Evolutionary conservation across 2,329 filamentous ascomycete species (phyloP), one percentile per base, ranked within the genome.

Genomic region (Xylariales sp.): DNA sequence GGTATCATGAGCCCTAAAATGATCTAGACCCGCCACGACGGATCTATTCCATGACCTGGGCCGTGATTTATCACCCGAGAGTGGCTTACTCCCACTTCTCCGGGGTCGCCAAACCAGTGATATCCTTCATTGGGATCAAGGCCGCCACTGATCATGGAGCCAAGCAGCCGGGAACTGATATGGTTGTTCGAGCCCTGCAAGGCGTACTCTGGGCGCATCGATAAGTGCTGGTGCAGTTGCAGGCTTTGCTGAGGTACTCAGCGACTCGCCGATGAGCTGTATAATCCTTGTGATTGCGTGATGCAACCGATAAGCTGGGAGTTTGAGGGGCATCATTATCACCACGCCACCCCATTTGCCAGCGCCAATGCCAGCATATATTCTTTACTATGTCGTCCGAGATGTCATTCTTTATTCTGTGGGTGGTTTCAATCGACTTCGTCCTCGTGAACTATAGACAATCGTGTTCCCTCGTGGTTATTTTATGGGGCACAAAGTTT

Each of bases 281-380:
- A 16, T 8, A 19, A 38, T 38, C 22, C 35, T 38, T 15, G 35
- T 14, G 11, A 38, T 38, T 9, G 22, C 35, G 35, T 28, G 35
- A 15, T 36, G n/a, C n/a, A 16, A 10, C 5, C 5, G 4, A 7
- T 31, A 14, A 6, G 7, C 29, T 6, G n/a, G 29, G 29, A 14
- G 29, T 6, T 15, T 7, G 29, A 7, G n/a, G 12, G n/a, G 29
- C 29, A 7, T 31, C 16, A 31, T 12, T 31, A 15, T 12, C n/a
- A 14, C n/a, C 6, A 31, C 16, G 15, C 16, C 15, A 10, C 7
- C 6, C 16, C 15, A 11, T 31, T 34, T 34, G n/a, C n/a, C n/a
- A n/a, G n/a, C n/a, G n/a, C n/a, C n/a, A n/a, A n/a, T n/a, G n/a
- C n/a, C n/a, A n/a, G n/a, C n/a, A n/a, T n/a, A n/a, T n/a, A n/a